phyloP scores from a whole-genome alignment of 1,284 basidiomycete genomes.

The Ustilago trichophora region DNA sequence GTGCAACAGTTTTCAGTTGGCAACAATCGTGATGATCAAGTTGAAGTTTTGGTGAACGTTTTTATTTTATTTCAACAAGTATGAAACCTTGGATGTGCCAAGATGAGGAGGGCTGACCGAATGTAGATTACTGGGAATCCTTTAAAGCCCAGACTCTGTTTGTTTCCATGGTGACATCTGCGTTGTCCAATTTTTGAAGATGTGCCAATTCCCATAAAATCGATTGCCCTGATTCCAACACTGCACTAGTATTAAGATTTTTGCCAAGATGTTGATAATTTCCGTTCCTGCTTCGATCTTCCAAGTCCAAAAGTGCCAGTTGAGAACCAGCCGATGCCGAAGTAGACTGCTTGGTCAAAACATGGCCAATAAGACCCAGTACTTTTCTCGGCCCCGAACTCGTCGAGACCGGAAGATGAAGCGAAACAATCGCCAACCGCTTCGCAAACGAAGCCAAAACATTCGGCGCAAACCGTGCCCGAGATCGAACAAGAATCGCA shows the following conservation, averaged over 20 bases:
- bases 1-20: no score
- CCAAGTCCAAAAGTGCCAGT: conserved; percentile 27
- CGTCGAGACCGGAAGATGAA: conserved; percentile 8
- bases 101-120: no score
- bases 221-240: conserved; percentile 23
- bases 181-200: not conserved
- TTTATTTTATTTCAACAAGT: no score
- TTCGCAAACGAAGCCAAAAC: conserved; percentile 78
- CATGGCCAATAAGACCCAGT: conserved; percentile 7
- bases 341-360: conserved; percentile 20
- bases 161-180: conserved; percentile 1
- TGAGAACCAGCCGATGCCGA: conserved; percentile 4
- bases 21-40: no score
- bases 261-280: conserved; percentile 9
- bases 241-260: conserved; percentile 7
- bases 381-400: conserved; percentile 8
- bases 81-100: no score
- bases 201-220: conserved; percentile 26
- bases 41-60: no score
- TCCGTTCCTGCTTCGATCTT: conserved; percentile 27
- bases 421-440: conserved; percentile 71
- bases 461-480: conserved; percentile 78
- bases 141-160: conserved; percentile 20
- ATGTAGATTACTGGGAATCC: no score
- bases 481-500: conserved; percentile 81